Evolutionary conservation across 2,329 filamentous ascomycete genomes (phyloP).

Genomic region (Talaromyces sp.): DNA sequence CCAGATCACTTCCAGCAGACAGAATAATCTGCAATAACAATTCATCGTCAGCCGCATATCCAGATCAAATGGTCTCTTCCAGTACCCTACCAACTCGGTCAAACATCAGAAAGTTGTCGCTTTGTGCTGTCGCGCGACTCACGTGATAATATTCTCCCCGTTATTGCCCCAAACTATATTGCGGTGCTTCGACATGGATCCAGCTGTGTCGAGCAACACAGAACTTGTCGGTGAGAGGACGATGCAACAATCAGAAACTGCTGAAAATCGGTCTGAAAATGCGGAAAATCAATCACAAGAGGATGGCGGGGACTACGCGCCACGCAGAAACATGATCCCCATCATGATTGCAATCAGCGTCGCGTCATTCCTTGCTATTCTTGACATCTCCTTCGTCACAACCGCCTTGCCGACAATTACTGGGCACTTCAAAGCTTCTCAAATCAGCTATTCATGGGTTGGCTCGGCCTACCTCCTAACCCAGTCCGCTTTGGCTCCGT

Average conservation of each 20-base stretch:
- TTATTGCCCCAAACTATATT: neutral
- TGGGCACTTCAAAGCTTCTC: constrained; percentile 60
- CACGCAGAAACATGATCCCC: constrained; percentile 3
- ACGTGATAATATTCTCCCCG: too few species aligned
- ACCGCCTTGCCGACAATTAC: constrained; percentile 62
- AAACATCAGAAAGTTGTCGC: too few species aligned
- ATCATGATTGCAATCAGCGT: too few species aligned
- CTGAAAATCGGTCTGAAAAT: constrained; percentile 1
- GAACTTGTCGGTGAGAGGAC: neutral
- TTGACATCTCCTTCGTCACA: constrained; percentile 61
- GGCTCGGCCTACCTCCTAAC: constrained; percentile 2
- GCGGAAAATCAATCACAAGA: constrained; percentile 4
- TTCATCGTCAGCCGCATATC: too few species aligned
- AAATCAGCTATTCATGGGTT: constrained; percentile 48
- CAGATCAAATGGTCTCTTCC: too few species aligned
- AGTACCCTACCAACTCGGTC: too few species aligned
- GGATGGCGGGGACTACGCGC: too few species aligned
- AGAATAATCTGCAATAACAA: too few species aligned
- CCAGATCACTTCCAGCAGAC: too few species aligned
- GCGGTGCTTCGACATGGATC: neutral
- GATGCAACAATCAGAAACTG: neutral
- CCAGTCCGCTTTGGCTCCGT: neutral
- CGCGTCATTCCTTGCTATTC: too few species aligned
- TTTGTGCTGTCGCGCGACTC: too few species aligned
- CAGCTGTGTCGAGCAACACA: neutral